phyloP scores from a whole-genome alignment of 352 stramenopile genomes.

The Pythium aquatile region DNA sequence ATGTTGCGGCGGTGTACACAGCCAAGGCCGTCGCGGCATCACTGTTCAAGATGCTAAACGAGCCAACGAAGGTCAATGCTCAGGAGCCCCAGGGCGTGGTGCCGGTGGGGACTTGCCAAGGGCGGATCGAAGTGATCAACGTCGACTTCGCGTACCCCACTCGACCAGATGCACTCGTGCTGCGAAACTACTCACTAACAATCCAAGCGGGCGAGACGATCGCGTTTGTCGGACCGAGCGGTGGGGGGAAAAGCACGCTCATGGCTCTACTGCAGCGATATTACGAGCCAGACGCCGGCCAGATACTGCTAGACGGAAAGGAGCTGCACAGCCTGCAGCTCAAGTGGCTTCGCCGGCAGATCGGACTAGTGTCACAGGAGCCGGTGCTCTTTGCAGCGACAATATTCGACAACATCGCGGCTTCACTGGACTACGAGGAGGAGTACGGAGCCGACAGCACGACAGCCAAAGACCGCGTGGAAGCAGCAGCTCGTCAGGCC shows the following conservation, averaged over 20 bases:
- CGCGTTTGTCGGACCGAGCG: conserved; percentile 25
- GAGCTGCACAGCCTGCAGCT: conserved; percentile 60
- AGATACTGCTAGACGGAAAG: conserved; percentile 66
- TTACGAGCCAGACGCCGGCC: conserved; percentile 71
- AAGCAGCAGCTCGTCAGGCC: conserved; percentile 7
- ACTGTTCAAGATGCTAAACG: conserved; percentile 21
- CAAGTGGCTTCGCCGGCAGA: conserved; percentile 46
- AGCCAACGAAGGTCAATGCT: conserved; percentile 19
- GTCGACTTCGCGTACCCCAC: conserved; percentile 28
- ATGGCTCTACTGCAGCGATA: conserved; percentile 70
- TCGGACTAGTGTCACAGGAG: conserved; percentile 64
- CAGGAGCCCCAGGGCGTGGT: conserved; percentile 9
- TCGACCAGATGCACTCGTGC: conserved; percentile 15
- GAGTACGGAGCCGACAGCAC: background rate
- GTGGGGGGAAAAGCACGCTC: conserved; percentile 37
- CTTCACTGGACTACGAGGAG: conserved; percentile 23
- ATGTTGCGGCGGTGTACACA: conserved; percentile 23
- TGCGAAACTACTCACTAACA: conserved; percentile 21
- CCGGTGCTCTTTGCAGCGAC: conserved; percentile 76
- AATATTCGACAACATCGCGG: conserved; percentile 84
- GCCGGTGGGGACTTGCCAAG: conserved; percentile 9
- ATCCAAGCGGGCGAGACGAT: conserved; percentile 26
- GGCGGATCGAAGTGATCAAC: conserved; percentile 12
- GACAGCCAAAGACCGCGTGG: background rate
- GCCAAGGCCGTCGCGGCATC: conserved; percentile 21